phyloP scores from a whole-genome alignment of 768 basidiomycete species.

The Phallus indusiatus region DNA sequence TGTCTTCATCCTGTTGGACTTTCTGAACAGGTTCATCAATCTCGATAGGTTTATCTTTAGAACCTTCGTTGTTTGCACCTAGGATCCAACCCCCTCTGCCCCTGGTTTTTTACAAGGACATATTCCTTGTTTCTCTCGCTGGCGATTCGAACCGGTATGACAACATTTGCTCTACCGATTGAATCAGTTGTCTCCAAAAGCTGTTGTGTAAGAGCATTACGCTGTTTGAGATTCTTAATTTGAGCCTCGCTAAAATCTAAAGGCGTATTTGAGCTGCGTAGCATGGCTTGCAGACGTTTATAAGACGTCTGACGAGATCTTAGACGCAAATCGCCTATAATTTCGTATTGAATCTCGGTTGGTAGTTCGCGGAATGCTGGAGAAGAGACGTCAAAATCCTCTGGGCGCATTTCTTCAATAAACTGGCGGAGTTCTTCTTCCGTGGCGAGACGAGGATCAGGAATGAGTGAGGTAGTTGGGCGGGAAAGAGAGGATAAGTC shows the following conservation, averaged over 20 bases:
- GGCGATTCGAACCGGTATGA: conserved; percentile 89
- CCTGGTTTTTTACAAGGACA: conserved; percentile 90
- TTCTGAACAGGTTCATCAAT: conserved; percentile 45
- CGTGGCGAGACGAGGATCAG: conserved; percentile 90
- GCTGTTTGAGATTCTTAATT: conserved; percentile 79
- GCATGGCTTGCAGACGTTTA: conserved; percentile 85
- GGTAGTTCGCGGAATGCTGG: conserved; percentile 87
- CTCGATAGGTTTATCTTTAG: conserved; percentile 74
- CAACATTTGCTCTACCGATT: conserved; percentile 82
- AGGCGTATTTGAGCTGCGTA: conserved; percentile 65
- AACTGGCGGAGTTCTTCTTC: conserved; percentile 90
- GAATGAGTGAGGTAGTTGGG: conserved; percentile 48
- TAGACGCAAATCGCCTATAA: conserved; percentile 88
- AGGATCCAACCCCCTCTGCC: conserved; percentile 89
- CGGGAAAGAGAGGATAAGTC: conserved; percentile 56
- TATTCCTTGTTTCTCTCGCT: conserved; percentile 94
- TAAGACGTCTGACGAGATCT: conserved; percentile 94
- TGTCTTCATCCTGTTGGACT: conserved; percentile 29
- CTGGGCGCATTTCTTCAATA: conserved; percentile 93
- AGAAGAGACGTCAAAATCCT: conserved; percentile 88
- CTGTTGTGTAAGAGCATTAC: conserved; percentile 89
- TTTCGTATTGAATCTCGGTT: conserved; percentile 96
- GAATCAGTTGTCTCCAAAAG: conserved; percentile 85
- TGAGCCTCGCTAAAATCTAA: conserved; percentile 96
- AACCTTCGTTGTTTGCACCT: conserved; percentile 83